Base-by-base conservation (phyloP, 1,284 basidiomycete genomes). In the Trametes sp. region DNA sequence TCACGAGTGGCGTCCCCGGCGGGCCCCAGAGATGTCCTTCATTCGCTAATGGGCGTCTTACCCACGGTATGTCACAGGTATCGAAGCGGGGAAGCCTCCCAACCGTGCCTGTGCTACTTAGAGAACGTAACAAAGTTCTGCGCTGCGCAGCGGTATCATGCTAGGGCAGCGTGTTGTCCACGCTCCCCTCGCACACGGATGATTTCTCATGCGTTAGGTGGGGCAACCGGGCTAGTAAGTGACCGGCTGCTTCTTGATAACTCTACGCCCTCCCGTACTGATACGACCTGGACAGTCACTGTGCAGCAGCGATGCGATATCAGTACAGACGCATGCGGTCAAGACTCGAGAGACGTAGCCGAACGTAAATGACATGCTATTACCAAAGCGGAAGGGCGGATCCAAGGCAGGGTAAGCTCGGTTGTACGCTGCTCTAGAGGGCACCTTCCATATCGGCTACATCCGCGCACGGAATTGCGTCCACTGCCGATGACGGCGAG, bases 371-470 rank as follows among this genome's bases (percentile, higher is more conserved):
- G 45, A 14, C 45, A 28, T 48, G 26, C 45, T 29, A 24, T 19
- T 3, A 36, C 33, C 21, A 51, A 36, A 36, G 31, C 13, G 50
- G 50, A 21, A 36, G 23, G 31, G 21, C 33, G 50, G 50, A 24
- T 33, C 50, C 31, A 51, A 16, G 2, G 33, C 11, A 23, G 33
- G 2, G 50, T 38, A 24, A 51, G 35, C 21, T 24, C 31, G 31
- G 31, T 35, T 51, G 7, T 24, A 36, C 33, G 49, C 26, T 50
- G 26, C 48, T 26, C 48, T 33, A n/a, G 48, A 31, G 35, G 31
- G 33, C 50, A 23, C 55, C 55, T 57, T 57, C 55, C 46, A 57
- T 57, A 57, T 49, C 55, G 55, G 36, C 55, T 29, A 24, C 23
- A 31, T 29, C 35, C 55, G 46, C 46, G 28, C 36, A 35, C 55